phyloP scores from a whole-genome alignment of 179 eudicot species.

The Dionaea muscipula region DNA sequence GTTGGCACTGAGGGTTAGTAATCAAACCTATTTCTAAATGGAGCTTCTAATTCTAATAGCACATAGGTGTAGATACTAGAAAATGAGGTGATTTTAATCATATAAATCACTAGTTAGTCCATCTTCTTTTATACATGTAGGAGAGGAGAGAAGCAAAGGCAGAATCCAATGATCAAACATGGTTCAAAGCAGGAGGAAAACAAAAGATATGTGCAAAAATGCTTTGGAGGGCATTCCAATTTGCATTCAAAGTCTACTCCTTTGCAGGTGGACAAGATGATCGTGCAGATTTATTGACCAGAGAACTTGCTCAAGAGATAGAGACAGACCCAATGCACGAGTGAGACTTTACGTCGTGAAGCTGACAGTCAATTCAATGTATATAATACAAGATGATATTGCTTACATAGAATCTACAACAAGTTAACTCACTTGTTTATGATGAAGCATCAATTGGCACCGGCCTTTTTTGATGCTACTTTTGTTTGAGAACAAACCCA shows the following conservation, averaged over 20 bases:
- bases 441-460: slow-evolving; percentile 6
- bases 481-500: slow-evolving; percentile 12
- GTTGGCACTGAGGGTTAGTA: slow-evolving; percentile 64
- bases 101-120: too few relatives aligned
- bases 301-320: slow-evolving; percentile 77
- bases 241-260: slow-evolving; percentile 78
- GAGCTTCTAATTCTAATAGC: too few relatives aligned
- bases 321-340: slow-evolving; percentile 52
- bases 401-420: background rate
- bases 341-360: slow-evolving; percentile 4
- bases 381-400: background rate
- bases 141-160: slow-evolving; percentile 59
- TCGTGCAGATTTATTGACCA: slow-evolving; percentile 75
- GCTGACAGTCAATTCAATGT: background rate
- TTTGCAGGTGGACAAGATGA: slow-evolving; percentile 98
- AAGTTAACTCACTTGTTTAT: background rate
- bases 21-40: too few relatives aligned
- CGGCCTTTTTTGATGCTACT: slow-evolving; percentile 9
- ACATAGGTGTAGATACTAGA: background rate
- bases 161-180: slow-evolving; percentile 22
- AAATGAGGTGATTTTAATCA: background rate
- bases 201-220: slow-evolving; percentile 48
- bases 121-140: slow-evolving; percentile 17
- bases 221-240: slow-evolving; percentile 89
- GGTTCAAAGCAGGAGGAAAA: slow-evolving; percentile 33